Percentiles rank a stretch among this genome's conserved stretches.
phyloP scores from a whole-genome alignment of 768 basidiomycete genomes.

The Rhodosporidiobolus sp. region DNA sequence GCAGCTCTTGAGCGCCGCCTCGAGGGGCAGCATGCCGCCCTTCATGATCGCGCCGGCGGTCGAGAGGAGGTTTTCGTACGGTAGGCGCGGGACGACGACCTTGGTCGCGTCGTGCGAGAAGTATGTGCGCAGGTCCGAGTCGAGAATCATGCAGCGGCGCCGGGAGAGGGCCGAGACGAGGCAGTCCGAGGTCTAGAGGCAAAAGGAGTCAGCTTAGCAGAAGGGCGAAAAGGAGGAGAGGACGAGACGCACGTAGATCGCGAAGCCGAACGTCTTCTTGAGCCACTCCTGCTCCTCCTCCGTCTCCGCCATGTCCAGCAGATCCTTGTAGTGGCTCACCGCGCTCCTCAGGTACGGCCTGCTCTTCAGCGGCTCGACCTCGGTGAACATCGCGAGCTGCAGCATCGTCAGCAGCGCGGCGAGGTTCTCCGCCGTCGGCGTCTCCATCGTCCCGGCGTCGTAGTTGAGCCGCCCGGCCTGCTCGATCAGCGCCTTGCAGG shows the following conservation, averaged over 20 bases:
- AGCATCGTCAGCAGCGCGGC: background rate
- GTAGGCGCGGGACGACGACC: slow-evolving; percentile 4
- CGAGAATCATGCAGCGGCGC: background rate
- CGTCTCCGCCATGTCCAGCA: slow-evolving; percentile 2
- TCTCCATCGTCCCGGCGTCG: background rate
- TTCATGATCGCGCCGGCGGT: background rate
- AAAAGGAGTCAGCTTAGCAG: background rate
- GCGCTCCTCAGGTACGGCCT: background rate
- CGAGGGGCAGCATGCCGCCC: background rate
- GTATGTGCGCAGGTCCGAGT: slow-evolving; percentile 3
- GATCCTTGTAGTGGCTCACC: slow-evolving; percentile 9
- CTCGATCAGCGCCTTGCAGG: slow-evolving; percentile 1
- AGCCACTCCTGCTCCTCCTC: background rate
- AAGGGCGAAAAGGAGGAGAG: background rate
- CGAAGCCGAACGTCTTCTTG: background rate
- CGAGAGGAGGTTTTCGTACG: background rate
- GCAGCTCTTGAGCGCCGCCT: slow-evolving; percentile 12
- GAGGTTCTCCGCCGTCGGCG: slow-evolving; percentile 14
- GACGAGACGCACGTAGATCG: slow-evolving; percentile 7
- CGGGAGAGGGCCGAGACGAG: slow-evolving; percentile 3
- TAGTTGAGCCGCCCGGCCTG: background rate
- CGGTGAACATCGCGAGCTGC: slow-evolving; percentile 9
- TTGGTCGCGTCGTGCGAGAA: slow-evolving; percentile 5
- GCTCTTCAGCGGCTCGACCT: background rate
- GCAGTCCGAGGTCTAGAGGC: background rate